phyloP scores from a whole-genome alignment of 495 filamentous ascomycete genomes.

The Durotheca rogersii region DNA sequence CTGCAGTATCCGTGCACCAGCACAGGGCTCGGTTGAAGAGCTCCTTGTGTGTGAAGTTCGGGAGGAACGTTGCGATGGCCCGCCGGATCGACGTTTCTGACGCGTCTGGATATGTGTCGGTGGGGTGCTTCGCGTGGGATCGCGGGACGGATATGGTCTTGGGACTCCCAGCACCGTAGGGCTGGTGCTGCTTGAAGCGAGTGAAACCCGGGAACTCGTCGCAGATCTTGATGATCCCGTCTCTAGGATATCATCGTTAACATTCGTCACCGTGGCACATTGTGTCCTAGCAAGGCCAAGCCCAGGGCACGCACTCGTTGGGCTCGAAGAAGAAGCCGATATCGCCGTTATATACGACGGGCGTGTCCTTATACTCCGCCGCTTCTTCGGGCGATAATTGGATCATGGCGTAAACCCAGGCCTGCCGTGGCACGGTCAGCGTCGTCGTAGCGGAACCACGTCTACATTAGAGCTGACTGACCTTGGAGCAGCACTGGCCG shows the following conservation, averaged over 20 bases:
- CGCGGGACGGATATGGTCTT: conserved; percentile 42
- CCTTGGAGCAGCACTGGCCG: conserved; percentile 35
- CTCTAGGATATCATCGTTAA: conserved; percentile 10
- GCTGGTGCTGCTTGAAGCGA: conserved; percentile 41
- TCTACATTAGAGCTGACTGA: not conserved
- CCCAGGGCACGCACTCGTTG: conserved; percentile 45
- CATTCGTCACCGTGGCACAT: conserved; percentile 34
- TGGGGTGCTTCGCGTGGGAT: conserved; percentile 36
- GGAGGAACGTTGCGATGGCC: conserved; percentile 50
- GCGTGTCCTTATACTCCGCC: conserved; percentile 49
- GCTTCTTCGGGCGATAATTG: conserved; percentile 54
- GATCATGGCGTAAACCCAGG: conserved; percentile 57
- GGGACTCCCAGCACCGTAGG: conserved; percentile 54
- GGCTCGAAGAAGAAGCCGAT: conserved; percentile 61
- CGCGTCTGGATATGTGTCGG: conserved; percentile 44
- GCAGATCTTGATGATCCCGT: conserved; percentile 31
- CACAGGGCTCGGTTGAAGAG: conserved; percentile 54
- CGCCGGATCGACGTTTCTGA: conserved; percentile 49
- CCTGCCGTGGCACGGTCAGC: conserved; percentile 27
- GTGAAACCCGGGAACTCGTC: conserved; percentile 34
- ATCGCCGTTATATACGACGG: conserved; percentile 55
- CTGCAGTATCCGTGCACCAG: conserved; percentile 58
- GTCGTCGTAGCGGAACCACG: not conserved
- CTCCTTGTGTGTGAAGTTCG: conserved; percentile 46
- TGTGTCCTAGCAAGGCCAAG: conserved; percentile 22